These are phyloP conservation scores for Ustilago trichophora DNA, from an alignment of 1,284 basidiomycete genomes.

Conservation along the genomic window DNA sequence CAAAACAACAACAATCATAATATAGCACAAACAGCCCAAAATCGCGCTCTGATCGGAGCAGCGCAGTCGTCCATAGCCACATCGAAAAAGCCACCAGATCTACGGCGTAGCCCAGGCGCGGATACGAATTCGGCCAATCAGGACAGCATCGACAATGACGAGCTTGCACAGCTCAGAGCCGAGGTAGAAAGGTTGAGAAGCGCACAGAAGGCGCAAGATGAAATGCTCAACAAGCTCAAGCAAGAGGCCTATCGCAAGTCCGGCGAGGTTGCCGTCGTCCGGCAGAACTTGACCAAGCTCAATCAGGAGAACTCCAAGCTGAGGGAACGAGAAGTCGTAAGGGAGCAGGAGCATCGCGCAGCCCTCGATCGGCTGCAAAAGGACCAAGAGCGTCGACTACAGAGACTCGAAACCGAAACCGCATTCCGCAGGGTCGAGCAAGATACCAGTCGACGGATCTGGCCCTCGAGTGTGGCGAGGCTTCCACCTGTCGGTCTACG, in stretches of 20 bases:
- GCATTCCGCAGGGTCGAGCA: conserved; percentile 58
- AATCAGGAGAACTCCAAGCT: conserved; percentile 49
- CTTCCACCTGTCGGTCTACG: conserved; percentile 31
- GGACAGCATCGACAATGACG: neutral
- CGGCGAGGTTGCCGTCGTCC: conserved; percentile 54
- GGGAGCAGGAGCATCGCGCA: conserved; percentile 45
- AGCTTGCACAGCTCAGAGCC: conserved; percentile 24
- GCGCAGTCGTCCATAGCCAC: neutral
- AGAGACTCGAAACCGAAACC: conserved; percentile 51
- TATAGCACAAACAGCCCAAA: neutral
- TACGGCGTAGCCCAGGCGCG: no score
- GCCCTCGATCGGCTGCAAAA: conserved; percentile 43
- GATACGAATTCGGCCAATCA: neutral
- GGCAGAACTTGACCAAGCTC: conserved; percentile 50
- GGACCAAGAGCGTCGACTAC: conserved; percentile 47
- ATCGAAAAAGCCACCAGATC: conserved; percentile 15
- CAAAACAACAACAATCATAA: neutral
- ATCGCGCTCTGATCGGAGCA: neutral
- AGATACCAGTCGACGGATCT: conserved; percentile 52
- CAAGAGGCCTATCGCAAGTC: conserved; percentile 47
- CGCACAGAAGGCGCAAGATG: conserved; percentile 37
- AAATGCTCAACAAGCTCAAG: conserved; percentile 40
- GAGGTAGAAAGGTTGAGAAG: conserved; percentile 32
- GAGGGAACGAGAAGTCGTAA: conserved; percentile 37
- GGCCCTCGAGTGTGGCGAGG: conserved; percentile 51